phyloP scores from a whole-genome alignment of 148 eudicot genomes.

The Silene conica region DNA sequence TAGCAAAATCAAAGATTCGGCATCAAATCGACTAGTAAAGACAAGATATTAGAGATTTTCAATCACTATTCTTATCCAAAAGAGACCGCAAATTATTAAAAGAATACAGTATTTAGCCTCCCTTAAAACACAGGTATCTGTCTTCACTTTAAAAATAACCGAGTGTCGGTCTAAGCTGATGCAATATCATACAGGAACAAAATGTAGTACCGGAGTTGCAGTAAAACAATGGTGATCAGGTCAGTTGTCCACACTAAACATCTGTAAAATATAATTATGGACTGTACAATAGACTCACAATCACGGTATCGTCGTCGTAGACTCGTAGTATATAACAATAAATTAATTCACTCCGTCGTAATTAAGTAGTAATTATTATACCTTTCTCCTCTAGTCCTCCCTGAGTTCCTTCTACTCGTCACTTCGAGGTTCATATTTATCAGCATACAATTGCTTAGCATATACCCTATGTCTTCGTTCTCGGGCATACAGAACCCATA shows the following conservation, averaged over 20 bases:
- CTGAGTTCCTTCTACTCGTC: not conserved
- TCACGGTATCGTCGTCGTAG: not conserved
- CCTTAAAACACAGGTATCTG: too few species aligned
- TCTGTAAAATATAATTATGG: conserved; percentile 3
- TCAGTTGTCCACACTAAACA: conserved; percentile 8
- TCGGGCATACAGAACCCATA: conserved; percentile 80
- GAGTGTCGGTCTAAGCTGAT: not conserved
- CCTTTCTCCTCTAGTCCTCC: too few species aligned
- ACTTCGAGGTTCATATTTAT: not conserved
- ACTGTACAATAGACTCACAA: conserved; percentile 19
- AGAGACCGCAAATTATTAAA: not conserved
- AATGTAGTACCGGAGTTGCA: conserved; percentile 1
- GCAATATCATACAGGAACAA: conserved; percentile 8
- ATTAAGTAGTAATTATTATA: too few species aligned
- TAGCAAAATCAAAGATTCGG: too few species aligned
- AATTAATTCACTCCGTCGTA: not conserved
- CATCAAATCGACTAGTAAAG: not conserved
- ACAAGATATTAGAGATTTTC: not conserved
- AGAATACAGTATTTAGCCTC: too few species aligned
- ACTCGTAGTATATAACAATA: conserved; percentile 9
- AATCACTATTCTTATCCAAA: not conserved
- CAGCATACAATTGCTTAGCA: conserved; percentile 33
- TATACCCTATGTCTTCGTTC: conserved; percentile 71
- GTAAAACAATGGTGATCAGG: not conserved
- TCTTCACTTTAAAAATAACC: too few species aligned